These are phyloP conservation scores for Brassica balearica DNA, from an alignment of 441 rosid genomes.

Conservation along the genomic window DNA sequence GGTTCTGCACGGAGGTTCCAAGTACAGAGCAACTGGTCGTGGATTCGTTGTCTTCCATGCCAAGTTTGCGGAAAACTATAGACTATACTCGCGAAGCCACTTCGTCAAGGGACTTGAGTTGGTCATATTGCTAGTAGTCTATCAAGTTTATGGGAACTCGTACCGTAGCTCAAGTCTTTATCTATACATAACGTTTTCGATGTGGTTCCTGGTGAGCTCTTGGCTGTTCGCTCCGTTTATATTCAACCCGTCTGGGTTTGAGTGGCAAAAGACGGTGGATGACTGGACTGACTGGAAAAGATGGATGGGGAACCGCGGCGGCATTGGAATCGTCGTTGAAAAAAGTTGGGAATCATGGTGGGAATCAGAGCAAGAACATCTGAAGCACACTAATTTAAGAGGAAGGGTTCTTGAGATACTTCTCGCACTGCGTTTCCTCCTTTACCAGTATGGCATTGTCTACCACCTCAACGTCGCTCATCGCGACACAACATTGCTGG, in stretches of 20 bases:
- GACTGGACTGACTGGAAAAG: conserved; percentile 99
- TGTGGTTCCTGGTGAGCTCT: conserved; percentile 91
- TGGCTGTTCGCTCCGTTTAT: conserved; percentile 93
- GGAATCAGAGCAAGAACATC: conserved; percentile 87
- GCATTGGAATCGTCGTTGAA: conserved; percentile 71
- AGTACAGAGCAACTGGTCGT: conserved; percentile 80
- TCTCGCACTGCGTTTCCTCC: conserved; percentile 75
- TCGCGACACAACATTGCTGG: conserved; percentile 66
- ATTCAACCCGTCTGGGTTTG: conserved; percentile 93
- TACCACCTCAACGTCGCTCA: conserved; percentile 91
- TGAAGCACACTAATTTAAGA: conserved; percentile 67
- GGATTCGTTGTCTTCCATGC: conserved; percentile 90
- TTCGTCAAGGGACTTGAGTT: conserved; percentile 89
- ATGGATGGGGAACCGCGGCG: conserved; percentile 98
- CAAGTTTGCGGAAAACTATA: conserved; percentile 85
- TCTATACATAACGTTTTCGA: conserved; percentile 67
- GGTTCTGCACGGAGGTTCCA: conserved; percentile 87
- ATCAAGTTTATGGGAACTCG: conserved; percentile 67
- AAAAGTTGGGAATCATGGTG: conserved; percentile 98
- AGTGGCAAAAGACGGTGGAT: conserved; percentile 94
- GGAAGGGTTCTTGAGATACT: conserved; percentile 82
- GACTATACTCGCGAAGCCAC: conserved; percentile 90
- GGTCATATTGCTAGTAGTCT: conserved; percentile 66
- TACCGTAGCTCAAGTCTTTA: conserved; percentile 80
- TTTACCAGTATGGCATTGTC: conserved; percentile 89